Base-by-base conservation (phyloP, 306 rosid genomes). In the Arachis hypogaea region DNA sequence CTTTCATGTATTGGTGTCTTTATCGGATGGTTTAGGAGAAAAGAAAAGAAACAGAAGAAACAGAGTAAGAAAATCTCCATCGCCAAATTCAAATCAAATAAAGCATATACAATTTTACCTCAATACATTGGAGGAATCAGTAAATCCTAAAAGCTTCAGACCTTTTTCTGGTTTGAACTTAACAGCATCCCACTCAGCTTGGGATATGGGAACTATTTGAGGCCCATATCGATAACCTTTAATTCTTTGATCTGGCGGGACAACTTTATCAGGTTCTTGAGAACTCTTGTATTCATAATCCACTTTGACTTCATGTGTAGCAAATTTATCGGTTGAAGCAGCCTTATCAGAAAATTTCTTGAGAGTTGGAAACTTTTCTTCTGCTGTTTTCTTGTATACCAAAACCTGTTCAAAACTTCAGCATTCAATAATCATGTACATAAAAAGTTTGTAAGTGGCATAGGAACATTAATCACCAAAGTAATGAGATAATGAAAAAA, bases 141-240 rank as follows among this genome's bases (percentile, higher is more conserved):
- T 82, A 84, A 93, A 93, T 69, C 97, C 97, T 22, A 93, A 88
- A 84, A 93, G 85, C 87, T 93, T 93, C 76, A 89, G 91, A 66
- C 96, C 65, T 81, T 93, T 93, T 79, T 93, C 98, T 16, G 98
- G 92, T 81, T 91, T 89, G 84, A 91, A 93, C 80, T 88, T 91
- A 56, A 89, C 91, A 22, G 96, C 91, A 18, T 91, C 97, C 98
- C 94, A 91, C 60, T 89, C 94, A 9, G 87, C 84, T 62, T 88
- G 63, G 22, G 98, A 85, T 85, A 93, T 86, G 14, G 98, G 98
- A 84, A 93, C 81, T 57, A 93, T 84, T 84, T 93, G 97, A 74
- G 98, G 97, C 63, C 98, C 98, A 76, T 93, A 93, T 54, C 92
- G 86, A 77, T 89, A 93, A 51, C 98, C 96, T 85, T 84, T 93